phyloP scores from a whole-genome alignment of 1,284 basidiomycete genomes.

The Phellinidium pouzarii region DNA sequence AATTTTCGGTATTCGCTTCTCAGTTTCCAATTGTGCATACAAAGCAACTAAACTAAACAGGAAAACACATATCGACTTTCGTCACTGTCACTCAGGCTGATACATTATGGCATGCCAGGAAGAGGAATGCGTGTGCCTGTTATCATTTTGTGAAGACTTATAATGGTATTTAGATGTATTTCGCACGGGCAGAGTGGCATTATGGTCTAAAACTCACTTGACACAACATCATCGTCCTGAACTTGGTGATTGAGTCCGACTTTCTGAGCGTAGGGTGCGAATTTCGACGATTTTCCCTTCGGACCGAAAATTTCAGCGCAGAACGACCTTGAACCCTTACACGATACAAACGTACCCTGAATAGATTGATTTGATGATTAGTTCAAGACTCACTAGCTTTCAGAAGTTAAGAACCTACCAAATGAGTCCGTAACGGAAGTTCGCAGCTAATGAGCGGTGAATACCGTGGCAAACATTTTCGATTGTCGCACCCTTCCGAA shows the following conservation, averaged over 20 bases:
- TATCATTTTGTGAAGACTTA: slow-evolving; percentile 34
- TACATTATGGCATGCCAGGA: too few species aligned
- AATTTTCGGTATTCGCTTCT: neutral
- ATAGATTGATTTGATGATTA: neutral
- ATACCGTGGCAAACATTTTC: slow-evolving; percentile 93
- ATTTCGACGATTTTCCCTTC: slow-evolving; percentile 85
- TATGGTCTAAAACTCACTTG: slow-evolving; percentile 51
- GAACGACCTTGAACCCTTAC: neutral
- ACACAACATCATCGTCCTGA: slow-evolving; percentile 92
- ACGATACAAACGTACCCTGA: slow-evolving; percentile 10
- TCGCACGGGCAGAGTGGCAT: neutral
- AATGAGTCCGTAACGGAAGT: slow-evolving; percentile 89
- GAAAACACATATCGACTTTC: too few species aligned
- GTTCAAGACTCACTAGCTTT: neutral
- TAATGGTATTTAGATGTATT: neutral
- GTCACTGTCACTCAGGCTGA: too few species aligned
- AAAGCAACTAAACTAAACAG: neutral
- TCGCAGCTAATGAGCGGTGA: slow-evolving; percentile 81
- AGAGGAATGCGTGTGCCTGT: neutral
- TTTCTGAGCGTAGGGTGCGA: slow-evolving; percentile 89
- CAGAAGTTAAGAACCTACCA: slow-evolving; percentile 47
- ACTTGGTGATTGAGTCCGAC: slow-evolving; percentile 85
- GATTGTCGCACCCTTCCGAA: slow-evolving; percentile 88
- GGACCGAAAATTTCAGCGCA: neutral
- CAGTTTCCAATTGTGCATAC: neutral